Base-by-base conservation (phyloP, 1,284 basidiomycete genomes). In the Ganoderma sp. region DNA sequence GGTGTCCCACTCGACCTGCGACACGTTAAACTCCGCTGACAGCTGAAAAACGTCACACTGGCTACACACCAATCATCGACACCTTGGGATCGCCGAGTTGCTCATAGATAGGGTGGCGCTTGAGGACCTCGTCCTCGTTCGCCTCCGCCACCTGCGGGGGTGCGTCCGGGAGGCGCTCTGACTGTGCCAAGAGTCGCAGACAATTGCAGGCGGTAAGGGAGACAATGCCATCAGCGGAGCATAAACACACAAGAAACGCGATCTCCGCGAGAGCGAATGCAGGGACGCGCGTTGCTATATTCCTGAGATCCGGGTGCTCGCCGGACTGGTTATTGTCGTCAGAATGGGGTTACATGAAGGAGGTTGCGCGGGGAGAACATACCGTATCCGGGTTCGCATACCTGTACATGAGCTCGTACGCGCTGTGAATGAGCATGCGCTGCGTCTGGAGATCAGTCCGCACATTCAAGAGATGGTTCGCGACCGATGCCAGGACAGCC, bases 1-100 rank as follows among this genome's bases (percentile, higher is more conserved):
- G 94, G 76, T 94, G 89, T 8, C 87, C 90, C 50, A 93, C 84
- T 32, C 93, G 90, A 48, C 93, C 84, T 82, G 58, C 45, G 9
- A 34, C 37, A 22, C 14, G 45, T 9, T 22, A 56, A 17, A n/a
- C 8, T 25, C 41, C 4, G 48, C 32, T 8, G 12, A 28, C 5
- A 10, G 7, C 4, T 5, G 37, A 39, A 39, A 10, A 12, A 22
- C 42, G 39, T 6, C 58, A 15, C 39, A 10, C 25, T 41, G 3
- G 14, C 41, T 57, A 83, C 88, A 63, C 69, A 92, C 91, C 92
- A 64, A 92, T 85, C 43, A 92, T 81, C 43, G 88, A 79, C 10
- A 90, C 83, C 64, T 87, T 87, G 1, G 90, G 90, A 76, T 93
- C 92, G 15, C 92, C 93, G 19, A 94, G 80, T 73, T 91, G 88